Conservation (phyloP, 164 flowering plant genomes). For the Echeveria elegans region DNA sequence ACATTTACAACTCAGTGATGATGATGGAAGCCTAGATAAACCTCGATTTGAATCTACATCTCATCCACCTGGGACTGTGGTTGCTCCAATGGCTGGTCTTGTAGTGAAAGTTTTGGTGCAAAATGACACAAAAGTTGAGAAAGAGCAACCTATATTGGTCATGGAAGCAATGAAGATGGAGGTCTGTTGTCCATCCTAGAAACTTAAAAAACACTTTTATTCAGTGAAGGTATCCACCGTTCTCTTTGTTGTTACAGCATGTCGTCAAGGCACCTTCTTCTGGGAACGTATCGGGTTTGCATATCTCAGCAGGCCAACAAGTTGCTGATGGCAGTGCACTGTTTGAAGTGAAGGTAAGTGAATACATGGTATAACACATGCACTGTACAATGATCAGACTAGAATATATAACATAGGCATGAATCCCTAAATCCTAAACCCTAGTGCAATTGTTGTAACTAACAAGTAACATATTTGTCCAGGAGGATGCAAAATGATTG, state of each 20-base stretch:
- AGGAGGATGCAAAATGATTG: constrained; percentile 3
- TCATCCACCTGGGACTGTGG: constrained; percentile 66
- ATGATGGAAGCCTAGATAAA: constrained; percentile 39
- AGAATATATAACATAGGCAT: neutral
- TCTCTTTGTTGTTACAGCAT: constrained; percentile 39
- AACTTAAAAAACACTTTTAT: neutral
- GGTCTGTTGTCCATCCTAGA: constrained; percentile 33
- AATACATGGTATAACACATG: neutral
- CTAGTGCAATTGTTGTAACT: neutral
- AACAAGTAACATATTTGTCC: neutral
- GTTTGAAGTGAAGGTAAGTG: constrained; percentile 58
- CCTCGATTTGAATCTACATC: constrained; percentile 34
- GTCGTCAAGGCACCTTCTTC: constrained; percentile 75
- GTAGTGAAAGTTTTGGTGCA: constrained; percentile 78
- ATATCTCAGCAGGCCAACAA: constrained; percentile 65
- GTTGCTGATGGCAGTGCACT: constrained; percentile 65
- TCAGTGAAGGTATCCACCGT: neutral
- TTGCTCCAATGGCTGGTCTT: constrained; percentile 95
- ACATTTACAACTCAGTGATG: constrained; percentile 34
- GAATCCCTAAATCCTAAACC: neutral
- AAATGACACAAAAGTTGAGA: constrained; percentile 53
- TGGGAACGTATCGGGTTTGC: constrained; percentile 60
- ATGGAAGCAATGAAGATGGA: constrained; percentile 99
- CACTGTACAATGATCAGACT: neutral
- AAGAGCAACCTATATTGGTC: constrained; percentile 72